phyloP scores from a whole-genome alignment of 768 basidiomycete species.

The Calocybe cyanea region DNA sequence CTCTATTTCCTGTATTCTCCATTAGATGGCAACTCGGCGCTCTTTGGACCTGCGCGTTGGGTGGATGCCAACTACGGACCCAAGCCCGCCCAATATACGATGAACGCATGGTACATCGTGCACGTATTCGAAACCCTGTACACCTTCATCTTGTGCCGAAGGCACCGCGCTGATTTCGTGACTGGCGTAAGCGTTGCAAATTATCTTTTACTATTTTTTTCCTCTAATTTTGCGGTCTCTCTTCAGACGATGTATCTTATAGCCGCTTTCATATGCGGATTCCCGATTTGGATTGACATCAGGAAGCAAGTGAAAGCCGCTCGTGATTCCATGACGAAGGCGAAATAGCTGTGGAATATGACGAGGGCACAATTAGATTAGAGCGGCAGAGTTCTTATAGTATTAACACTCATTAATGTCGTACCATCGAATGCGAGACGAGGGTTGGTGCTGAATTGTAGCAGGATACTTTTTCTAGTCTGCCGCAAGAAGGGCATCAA shows the following conservation, averaged over 20 bases:
- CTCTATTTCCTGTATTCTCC: constrained; percentile 27
- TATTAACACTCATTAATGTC: no score
- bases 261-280: constrained; percentile 49
- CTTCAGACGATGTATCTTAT: constrained; percentile 50
- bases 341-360: constrained; percentile 26
- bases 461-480: constrained; percentile 7
- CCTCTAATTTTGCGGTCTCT: not conserved
- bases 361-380: no score
- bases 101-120: constrained; percentile 25
- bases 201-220: not conserved
- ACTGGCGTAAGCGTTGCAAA: constrained; percentile 26
- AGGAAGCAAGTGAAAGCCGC: constrained; percentile 58
- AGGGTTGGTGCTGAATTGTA: no score
- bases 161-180: constrained; percentile 44
- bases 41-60: constrained; percentile 30
- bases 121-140: constrained; percentile 52
- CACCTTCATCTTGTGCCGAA: constrained; percentile 41
- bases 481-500: constrained; percentile 3
- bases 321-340: constrained; percentile 77
- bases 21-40: constrained; percentile 20
- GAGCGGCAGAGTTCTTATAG: no score
- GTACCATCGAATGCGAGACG: no score
- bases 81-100: constrained; percentile 24
- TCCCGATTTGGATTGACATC: constrained; percentile 51
- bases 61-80: constrained; percentile 28